Conservation (phyloP, 352 stramenopile species). For the Elongisporangium senticosum region DNA sequence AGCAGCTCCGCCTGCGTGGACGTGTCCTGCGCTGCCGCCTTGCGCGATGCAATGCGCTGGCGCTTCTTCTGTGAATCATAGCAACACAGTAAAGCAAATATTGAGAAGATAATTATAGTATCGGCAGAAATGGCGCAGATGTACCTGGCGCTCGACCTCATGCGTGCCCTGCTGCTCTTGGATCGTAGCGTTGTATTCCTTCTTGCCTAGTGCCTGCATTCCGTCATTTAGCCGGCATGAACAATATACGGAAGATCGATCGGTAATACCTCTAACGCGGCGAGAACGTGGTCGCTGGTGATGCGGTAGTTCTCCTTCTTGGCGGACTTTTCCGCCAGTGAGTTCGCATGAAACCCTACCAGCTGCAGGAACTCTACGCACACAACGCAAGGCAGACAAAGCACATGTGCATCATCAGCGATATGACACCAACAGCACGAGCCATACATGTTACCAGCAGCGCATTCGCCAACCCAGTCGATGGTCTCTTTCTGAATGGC, state of each 20-base stretch:
- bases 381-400: too few species aligned
- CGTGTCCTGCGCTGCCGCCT: conserved; percentile 20
- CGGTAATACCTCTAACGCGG: conserved; percentile 57
- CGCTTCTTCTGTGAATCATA: conserved; percentile 28
- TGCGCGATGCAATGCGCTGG: conserved; percentile 31
- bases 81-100: neutral
- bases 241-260: too few species aligned
- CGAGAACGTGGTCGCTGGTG: conserved; percentile 42
- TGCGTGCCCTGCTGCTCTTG: conserved; percentile 22
- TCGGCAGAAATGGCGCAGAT: neutral
- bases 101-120: neutral
- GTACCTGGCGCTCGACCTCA: conserved; percentile 23
- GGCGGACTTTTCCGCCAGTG: conserved; percentile 31
- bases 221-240: too few species aligned
- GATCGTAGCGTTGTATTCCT: conserved; percentile 24
- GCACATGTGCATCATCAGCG: neutral
- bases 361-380: conserved; percentile 41
- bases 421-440: neutral
- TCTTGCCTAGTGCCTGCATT: conserved; percentile 36
- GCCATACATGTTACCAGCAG: conserved; percentile 19
- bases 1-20: conserved; percentile 49
- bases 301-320: conserved; percentile 74
- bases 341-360: conserved; percentile 46
- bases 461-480: conserved; percentile 60
- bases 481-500: conserved; percentile 56